Conservation (phyloP, 1,284 basidiomycete genomes). For the Wolfiporia cocos region DNA sequence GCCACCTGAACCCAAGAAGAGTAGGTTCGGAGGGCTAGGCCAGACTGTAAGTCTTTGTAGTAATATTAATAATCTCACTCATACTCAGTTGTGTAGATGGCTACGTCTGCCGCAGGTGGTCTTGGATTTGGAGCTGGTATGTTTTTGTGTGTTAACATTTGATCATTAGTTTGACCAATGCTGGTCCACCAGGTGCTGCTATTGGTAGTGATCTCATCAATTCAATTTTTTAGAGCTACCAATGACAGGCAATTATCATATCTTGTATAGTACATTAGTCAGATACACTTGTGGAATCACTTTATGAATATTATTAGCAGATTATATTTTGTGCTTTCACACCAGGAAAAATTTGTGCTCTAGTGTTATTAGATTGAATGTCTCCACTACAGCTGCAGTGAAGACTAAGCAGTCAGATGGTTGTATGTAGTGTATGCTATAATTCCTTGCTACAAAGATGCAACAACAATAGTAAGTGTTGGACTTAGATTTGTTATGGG, state of each 20-base stretch:
- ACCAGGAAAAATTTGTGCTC: background rate
- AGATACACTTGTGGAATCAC: background rate
- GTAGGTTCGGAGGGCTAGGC: constrained; percentile 52
- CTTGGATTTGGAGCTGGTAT: constrained; percentile 63
- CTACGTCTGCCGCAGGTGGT: constrained; percentile 63
- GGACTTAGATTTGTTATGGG: too few species aligned
- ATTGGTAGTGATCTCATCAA: constrained; percentile 34
- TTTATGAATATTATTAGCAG: background rate
- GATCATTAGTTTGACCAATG: background rate
- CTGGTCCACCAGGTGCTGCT: constrained; percentile 28
- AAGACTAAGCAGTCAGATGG: too few species aligned
- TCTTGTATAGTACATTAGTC: background rate
- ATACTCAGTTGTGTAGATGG: constrained; percentile 37
- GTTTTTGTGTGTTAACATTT: constrained; percentile 1
- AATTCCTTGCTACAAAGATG: too few species aligned
- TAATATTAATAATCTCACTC: background rate
- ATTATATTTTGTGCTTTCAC: background rate
- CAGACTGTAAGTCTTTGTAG: constrained; percentile 39
- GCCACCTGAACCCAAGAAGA: constrained; percentile 45
- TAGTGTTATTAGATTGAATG: background rate
- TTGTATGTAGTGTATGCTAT: too few species aligned
- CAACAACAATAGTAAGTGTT: too few species aligned
- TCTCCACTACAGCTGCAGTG: too few species aligned
- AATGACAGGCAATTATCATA: background rate
- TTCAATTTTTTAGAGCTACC: constrained; percentile 29